Base-by-base conservation (phyloP, 2,329 filamentous ascomycete species). In the Aspergillus ibericus region DNA sequence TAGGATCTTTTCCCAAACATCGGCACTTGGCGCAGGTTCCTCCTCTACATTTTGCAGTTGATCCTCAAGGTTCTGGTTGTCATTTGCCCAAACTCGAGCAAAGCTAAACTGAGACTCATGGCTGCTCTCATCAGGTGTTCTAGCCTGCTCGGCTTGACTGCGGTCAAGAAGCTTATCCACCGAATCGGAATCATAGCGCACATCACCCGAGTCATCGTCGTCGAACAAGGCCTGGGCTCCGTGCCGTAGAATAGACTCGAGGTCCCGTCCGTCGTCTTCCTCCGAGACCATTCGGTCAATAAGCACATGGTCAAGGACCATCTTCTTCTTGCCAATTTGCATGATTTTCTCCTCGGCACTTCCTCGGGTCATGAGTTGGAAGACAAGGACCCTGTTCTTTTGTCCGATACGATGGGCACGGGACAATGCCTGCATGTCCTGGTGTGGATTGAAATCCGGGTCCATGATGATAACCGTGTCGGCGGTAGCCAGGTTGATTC, bases 391-490 rank as follows among this genome's bases (percentile, higher is more conserved):
- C 68, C 96, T 97, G 65, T 95, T 92, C 75, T 92, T 92, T 75
- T 99, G 96, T 0, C 96, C 96, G 63, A 99, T 98, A 25, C 95
- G 89, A 75, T 99, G 95, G 16, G 93, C 95, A 64, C 96, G 88
- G 29, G 93, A 96, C 29, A 99, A 82, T 0, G 95, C 95, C 74
- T 99, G 95, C 40, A 99, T 90, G 69, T 99, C 96, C 75, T 99
- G 95, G 70, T 99, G 95, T 0, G 95, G 95, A 62, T 99, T 99
- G 80, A 96, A 98, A 71, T 99, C 95, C 0, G 92, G 92, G 68
- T 99, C 93, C 65, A 98, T 86, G 64, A 99, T 97, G 64, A 99
- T 97, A 61, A 99, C 96, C 0, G 95, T 99, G 70, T 99, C 95
- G 2, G 95, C 95, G 7, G 93, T 96, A 0, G 95, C 95, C 56